Evolutionary conservation across 2,329 filamentous ascomycete species (phyloP), one percentile per base, ranked within the genome.

Genomic region (Colletotrichum nymphaeae): DNA sequence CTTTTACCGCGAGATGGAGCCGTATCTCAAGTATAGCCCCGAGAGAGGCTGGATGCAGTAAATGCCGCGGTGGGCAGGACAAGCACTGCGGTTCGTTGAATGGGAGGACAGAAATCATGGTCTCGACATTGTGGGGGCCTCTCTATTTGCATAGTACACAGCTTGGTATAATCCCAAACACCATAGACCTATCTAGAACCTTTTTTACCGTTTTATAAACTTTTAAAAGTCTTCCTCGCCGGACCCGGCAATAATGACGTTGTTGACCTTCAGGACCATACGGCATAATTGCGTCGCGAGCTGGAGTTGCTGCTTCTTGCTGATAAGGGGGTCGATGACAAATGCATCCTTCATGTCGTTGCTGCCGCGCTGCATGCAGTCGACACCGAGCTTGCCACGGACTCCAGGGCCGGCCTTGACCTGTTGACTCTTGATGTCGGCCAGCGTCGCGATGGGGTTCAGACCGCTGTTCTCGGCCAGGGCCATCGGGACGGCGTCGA

Each of bases 331-430:
- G 82, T 99, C 97, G 81, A 99, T 98, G 77, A 98, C 97, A 84
- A 99, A 99, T 77, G 97, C 94, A 78, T 98, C 92, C 87, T 93
- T 95, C 97, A 99, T 99, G 85, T 98, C 92, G 85, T 98, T 98
- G 87, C 90, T 95, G 78, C 97, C 97, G 46, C 92, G 93, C 83
- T 94, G 91, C 97, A 99, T 98, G 88, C 97, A 99, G 87, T 99
- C 97, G 58, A 99, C 96, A 77, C 97, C 97, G 74, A 98, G 88
- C 77, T 92, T 91, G 78, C 90, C 89, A 67, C 88, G 86, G 64
- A 73, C 77, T 28, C 78, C 78, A 19, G 81, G 76, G 30, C 84
- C 83, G 62, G 91, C 93, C 88, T 96, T 98, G 79, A 97, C 93
- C 86, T 99, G 97, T 85, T 97, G 92, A 78, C 95, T 97, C 90